A percentile compares a stretch with the other conserved stretches of the same genome.
Evolutionary conservation across 2,329 filamentous ascomycete genomes (phyloP).

Genomic region (Microdochium nivale): DNA sequence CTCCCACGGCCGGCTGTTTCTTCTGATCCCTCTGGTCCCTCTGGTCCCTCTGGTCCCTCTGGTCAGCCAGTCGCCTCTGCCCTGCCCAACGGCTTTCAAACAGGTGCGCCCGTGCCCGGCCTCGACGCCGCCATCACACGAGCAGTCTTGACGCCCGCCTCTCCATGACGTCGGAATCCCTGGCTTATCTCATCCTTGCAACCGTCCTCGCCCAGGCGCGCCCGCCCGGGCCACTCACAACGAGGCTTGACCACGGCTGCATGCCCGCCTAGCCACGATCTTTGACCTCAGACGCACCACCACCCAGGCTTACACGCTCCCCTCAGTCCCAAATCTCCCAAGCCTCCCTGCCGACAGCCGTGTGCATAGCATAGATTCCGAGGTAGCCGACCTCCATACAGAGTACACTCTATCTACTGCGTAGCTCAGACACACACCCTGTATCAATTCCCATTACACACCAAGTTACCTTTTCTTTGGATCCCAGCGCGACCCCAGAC

Average conservation of each 20-base stretch:
- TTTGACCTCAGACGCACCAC: slow-evolving; percentile 3
- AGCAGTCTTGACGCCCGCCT: slow-evolving; percentile 4
- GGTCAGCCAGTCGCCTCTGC: not conserved
- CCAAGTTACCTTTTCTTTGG: not conserved
- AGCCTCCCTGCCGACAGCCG: not conserved
- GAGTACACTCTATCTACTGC: too few relatives aligned
- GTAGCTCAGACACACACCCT: not conserved
- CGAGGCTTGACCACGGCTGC: not conserved
- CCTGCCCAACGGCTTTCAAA: not conserved
- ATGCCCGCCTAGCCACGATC: not conserved
- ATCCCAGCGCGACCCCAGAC: not conserved
- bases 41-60: too few relatives aligned
- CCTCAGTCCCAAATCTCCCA: too few relatives aligned
- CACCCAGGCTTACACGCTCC: too few relatives aligned
- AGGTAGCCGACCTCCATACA: not conserved
- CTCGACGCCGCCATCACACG: not conserved
- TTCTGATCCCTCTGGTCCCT: too few relatives aligned
- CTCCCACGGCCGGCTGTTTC: not conserved
- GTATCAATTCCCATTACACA: not conserved
- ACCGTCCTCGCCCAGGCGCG: slow-evolving; percentile 40
- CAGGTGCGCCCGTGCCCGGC: not conserved
- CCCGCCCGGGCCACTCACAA: slow-evolving; percentile 8
- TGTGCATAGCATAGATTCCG: not conserved
- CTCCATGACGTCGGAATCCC: slow-evolving; percentile 50
- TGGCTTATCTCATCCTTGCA: slow-evolving; percentile 47